Base-by-base conservation (phyloP, 345 rosid genomes). In the Ceriops zippeliana region DNA sequence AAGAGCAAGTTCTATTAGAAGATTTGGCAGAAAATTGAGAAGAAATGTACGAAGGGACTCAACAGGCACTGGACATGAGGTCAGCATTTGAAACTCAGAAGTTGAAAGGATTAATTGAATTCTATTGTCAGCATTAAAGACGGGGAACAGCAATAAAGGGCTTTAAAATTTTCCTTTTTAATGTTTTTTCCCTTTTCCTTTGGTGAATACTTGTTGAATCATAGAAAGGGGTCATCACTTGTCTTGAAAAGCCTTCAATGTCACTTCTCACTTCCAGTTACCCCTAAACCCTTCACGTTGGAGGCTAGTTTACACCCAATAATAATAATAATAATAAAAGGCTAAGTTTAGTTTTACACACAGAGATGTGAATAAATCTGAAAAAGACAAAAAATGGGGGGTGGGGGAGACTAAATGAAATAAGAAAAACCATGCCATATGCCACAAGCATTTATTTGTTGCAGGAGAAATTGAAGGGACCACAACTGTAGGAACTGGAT, bases 41-140 rank as follows among this genome's bases (percentile, higher is more conserved):
- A 58, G 75, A 65, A 73, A 42, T 59, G 73, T 72, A 13, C 72
- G 80, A 68, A 64, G 76, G 53, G 80, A 77, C 60, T 68, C 80
- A 17, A 5, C 70, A 49, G 74, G 70, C 54, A 38, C 13, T 8
- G 80, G 80, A 52, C 80, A 77, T 59, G 80, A 77, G 76, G 80
- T 77, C 24, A 37, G 73, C 37, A 51, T 6, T 5, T 5, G 20
- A 22, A 35, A 17, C 17, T 9, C 22, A 34, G 10, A 8, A 21
- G 28, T 30, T 15, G 28, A 24, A 65, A 37, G 53, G 28, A 24
- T 24, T 47, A 16, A 1, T 10, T 3, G 26, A 10, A 49, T 30
- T 49, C 17, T 28, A 49, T 19, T 19, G 57, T 16, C 30, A 46
- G 8, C 13, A 15, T 22, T 27, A 8, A 15, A 42, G 13, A 42